phyloP scores from a whole-genome alignment of 768 basidiomycete genomes.

The Bullera alba region DNA sequence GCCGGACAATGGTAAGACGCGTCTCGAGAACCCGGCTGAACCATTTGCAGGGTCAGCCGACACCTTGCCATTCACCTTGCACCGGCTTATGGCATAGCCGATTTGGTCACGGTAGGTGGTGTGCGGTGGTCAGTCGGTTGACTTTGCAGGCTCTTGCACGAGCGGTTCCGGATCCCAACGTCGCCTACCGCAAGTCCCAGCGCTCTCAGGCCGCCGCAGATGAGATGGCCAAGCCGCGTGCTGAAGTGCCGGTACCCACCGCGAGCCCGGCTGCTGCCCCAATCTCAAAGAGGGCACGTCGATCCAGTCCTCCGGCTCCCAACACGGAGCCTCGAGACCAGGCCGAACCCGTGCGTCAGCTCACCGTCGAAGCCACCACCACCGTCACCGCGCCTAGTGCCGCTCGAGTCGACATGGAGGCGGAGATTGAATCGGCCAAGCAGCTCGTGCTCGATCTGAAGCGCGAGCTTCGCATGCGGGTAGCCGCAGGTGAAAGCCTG shows the following conservation, averaged over 20 bases:
- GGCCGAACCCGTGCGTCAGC: constrained; percentile 15
- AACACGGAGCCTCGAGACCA: too few species aligned
- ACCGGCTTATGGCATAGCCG: constrained; percentile 57
- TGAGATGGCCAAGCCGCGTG: constrained; percentile 41
- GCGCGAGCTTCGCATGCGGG: constrained; percentile 52
- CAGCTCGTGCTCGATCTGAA: constrained; percentile 68
- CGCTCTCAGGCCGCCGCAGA: constrained; percentile 44
- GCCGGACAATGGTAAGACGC: constrained; percentile 68
- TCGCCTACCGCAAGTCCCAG: constrained; percentile 67
- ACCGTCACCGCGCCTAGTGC: constrained; percentile 29
- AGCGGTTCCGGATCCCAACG: constrained; percentile 69
- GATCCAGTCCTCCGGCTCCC: constrained; percentile 27
- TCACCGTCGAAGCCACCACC: constrained; percentile 46
- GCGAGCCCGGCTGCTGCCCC: constrained; percentile 36
- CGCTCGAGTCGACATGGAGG: constrained; percentile 60
- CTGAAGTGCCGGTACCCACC: constrained; percentile 41
- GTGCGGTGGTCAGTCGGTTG: neutral
- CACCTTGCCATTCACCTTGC: constrained; percentile 63
- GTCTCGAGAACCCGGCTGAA: neutral
- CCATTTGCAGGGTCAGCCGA: constrained; percentile 34
- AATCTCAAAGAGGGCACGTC: constrained; percentile 47
- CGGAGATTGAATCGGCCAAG: constrained; percentile 65
- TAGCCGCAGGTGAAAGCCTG: constrained; percentile 27
- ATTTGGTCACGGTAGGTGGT: constrained; percentile 42
- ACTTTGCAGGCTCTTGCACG: constrained; percentile 54